A percentile compares a stretch with the other conserved stretches of the same genome.
Conservation (phyloP, 768 basidiomycete genomes). For the Nevesoporus exiguus region DNA sequence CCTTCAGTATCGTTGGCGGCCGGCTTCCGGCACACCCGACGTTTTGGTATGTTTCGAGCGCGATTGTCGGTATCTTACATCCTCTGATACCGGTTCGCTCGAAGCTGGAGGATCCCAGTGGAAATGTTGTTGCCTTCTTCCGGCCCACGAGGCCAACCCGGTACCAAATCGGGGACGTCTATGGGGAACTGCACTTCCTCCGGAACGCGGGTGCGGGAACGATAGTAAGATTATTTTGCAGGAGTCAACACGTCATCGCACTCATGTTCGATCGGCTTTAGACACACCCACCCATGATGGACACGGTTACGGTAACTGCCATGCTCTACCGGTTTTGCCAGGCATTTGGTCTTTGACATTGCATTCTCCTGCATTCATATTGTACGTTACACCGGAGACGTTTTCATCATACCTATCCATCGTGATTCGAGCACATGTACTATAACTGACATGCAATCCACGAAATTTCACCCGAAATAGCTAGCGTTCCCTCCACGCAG, state of each 20-base stretch:
- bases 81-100: slow-evolving; percentile 8
- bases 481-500: slow-evolving; percentile 18
- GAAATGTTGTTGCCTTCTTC: slow-evolving; percentile 74
- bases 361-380: slow-evolving; percentile 25
- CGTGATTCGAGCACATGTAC: slow-evolving; percentile 31
- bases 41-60: slow-evolving; percentile 47
- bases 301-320: slow-evolving; percentile 77
- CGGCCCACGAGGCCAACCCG: slow-evolving; percentile 73
- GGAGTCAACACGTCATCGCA: slow-evolving; percentile 14
- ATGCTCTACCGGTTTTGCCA: slow-evolving; percentile 83
- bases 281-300: slow-evolving; percentile 91
- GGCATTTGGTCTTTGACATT: slow-evolving; percentile 43
- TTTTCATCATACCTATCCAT: slow-evolving; percentile 28
- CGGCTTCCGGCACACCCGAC: slow-evolving; percentile 54
- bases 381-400: slow-evolving; percentile 28
- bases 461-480: slow-evolving; percentile 19
- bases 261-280: slow-evolving; percentile 34
- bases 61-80: not conserved
- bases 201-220: slow-evolving; percentile 77
- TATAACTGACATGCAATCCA: slow-evolving; percentile 31
- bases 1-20: slow-evolving; percentile 75
- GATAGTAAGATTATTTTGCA: slow-evolving; percentile 49
- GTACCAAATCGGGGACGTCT: slow-evolving; percentile 84
- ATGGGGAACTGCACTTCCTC: slow-evolving; percentile 81
- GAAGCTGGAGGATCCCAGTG: slow-evolving; percentile 71